These are phyloP conservation scores for Climacium dendroides DNA, from an alignment of 225 moss, liverwort and hornwort genomes.

Conservation along the genomic window DNA sequence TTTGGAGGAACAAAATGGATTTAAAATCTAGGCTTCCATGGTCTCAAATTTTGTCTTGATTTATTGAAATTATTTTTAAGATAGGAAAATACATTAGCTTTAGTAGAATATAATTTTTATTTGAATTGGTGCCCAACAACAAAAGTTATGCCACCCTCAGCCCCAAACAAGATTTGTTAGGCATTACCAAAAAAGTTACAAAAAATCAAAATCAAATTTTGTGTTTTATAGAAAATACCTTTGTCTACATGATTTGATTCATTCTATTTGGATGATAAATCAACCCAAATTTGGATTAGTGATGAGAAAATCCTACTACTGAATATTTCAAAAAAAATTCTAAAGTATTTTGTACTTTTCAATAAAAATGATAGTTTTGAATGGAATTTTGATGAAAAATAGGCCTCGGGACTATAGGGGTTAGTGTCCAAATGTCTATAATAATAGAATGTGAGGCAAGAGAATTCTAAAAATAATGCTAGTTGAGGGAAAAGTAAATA, in stretches of 20 bases:
- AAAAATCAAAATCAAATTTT: background rate
- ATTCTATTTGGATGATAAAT: background rate
- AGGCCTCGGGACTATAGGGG: rapidly evolving
- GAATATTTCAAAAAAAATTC: too few species aligned
- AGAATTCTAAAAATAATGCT: background rate
- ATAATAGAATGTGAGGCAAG: background rate
- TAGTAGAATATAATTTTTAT: too few species aligned
- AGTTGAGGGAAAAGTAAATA: background rate
- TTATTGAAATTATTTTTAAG: too few species aligned
- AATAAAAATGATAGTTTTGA: background rate
- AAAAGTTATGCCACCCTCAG: background rate
- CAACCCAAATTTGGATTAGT: too few species aligned
- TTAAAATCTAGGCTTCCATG: rapidly evolving
- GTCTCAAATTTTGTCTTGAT: background rate
- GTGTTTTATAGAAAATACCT: rapidly evolving
- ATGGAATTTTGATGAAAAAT: background rate
- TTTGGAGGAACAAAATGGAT: rapidly evolving
- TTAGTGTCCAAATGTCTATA: background rate
- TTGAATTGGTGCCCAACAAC: rapidly evolving
- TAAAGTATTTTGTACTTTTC: background rate
- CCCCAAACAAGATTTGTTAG: rapidly evolving
- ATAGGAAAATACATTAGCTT: background rate
- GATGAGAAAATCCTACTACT: too few species aligned
- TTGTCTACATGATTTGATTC: background rate
- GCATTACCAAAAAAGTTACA: background rate